Base-by-base conservation (phyloP, 768 basidiomycete species). In the Podaxis carcinomalis region DNA sequence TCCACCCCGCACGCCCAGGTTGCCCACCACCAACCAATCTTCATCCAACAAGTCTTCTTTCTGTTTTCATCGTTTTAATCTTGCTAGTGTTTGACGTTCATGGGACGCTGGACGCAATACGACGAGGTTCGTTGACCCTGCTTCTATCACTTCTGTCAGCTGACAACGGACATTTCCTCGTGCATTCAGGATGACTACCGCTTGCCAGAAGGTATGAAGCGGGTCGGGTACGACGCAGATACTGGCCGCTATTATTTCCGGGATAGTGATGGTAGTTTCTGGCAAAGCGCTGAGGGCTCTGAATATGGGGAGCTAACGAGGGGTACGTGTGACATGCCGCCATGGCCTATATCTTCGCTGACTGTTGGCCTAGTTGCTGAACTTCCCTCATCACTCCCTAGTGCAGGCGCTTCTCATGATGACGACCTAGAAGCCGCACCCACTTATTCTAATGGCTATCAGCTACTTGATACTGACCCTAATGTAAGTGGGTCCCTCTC, bases 141-240 rank as follows among this genome's bases (percentile, higher is more conserved):
- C 51, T 19, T 39, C 21, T 21, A 52, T 42, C 35, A 3, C 57
- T 35, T 50, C 14, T 5, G 50, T 40, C 50, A 53, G 21, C 52
- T 53, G 27, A 51, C 13, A 14, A 16, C 5, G 32, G 32, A 32
- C 42, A 2, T 44, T 56, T 42, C 35, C 47, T 61, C 39, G 23
- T 70, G 68, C 65, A 50, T 47, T 51, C 14, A 83, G 82, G 82
- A 84, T 65, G 78, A 77, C 53, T 74, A 78, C 68, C 78, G 82
- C 37, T 73, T 84, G 5, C 82, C 83, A 11, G 80, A 79, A 61
- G 83, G 83, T 55, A 80, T 84, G 82, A 75, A 83, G 63, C 84
- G 90, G 36, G 82, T 89, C 59, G 90, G 89, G 10, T 92, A 92
- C 68, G 90, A 93, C 72, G 75, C 86, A 3, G 90, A 92, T 74